These are phyloP conservation scores for Colletotrichum lindemuthianum DNA, from an alignment of 2,329 filamentous ascomycete genomes.

Conservation along the genomic window DNA sequence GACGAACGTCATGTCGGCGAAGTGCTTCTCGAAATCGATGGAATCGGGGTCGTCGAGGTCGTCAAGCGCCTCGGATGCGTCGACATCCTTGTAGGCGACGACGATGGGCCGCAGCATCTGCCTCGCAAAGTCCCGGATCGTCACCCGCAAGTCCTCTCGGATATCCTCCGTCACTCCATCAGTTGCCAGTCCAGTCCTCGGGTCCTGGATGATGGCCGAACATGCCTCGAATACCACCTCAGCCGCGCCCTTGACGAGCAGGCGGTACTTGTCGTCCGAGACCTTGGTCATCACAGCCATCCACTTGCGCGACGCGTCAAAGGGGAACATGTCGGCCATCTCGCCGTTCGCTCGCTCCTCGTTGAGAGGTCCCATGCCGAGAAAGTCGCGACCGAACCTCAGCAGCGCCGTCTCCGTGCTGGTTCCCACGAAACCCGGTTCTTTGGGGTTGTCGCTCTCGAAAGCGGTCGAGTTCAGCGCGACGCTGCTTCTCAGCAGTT, in stretches of 20 bases:
- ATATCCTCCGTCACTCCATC: constrained; percentile 45
- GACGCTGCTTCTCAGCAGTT: constrained; percentile 51
- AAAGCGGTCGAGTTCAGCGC: constrained; percentile 64
- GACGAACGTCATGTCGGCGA: constrained; percentile 56
- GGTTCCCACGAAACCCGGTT: constrained; percentile 59
- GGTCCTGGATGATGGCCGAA: constrained; percentile 54
- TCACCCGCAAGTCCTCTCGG: constrained; percentile 45
- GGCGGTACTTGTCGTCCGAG: constrained; percentile 55
- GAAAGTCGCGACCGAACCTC: constrained; percentile 59
- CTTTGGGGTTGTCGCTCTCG: constrained; percentile 53
- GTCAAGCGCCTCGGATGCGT: constrained; percentile 43
- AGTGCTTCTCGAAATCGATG: constrained; percentile 32
- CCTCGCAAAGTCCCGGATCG: constrained; percentile 65
- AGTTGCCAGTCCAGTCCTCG: constrained; percentile 47
- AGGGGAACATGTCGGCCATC: constrained; percentile 60
- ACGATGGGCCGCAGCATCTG: constrained; percentile 74
- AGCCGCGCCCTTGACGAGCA: constrained; percentile 67
- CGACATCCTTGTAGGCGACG: constrained; percentile 73
- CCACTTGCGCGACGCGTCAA: constrained; percentile 64
- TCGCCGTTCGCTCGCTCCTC: constrained; percentile 59
- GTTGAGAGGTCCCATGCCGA: constrained; percentile 56
- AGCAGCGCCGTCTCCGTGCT: constrained; percentile 66
- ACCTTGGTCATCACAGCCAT: constrained; percentile 66
- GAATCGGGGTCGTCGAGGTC: constrained; percentile 30
- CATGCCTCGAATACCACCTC: constrained; percentile 63